Evolutionary conservation across 495 filamentous ascomycete species (phyloP).

Genomic region (Xylaria palmicola): DNA sequence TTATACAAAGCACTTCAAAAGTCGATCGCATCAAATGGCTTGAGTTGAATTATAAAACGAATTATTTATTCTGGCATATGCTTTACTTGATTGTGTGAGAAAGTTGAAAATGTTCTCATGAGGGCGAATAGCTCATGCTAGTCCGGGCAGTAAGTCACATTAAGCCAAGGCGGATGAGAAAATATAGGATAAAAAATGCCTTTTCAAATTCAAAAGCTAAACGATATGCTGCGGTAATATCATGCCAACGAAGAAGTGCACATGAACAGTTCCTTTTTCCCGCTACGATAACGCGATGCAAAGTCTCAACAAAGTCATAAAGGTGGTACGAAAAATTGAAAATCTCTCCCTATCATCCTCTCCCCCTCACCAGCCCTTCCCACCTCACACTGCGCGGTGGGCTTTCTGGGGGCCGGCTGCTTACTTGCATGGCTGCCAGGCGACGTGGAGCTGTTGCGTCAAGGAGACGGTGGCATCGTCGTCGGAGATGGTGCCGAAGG

Average conservation of each 20-base stretch:
- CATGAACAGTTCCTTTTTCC: neutral
- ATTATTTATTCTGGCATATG: too few relatives aligned
- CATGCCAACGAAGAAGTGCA: conserved; percentile 8
- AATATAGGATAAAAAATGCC: conserved; percentile 1
- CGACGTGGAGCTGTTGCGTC: conserved; percentile 55
- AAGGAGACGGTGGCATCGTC: conserved; percentile 58
- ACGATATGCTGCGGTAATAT: conserved; percentile 1
- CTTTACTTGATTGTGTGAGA: too few relatives aligned
- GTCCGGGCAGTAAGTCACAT: too few relatives aligned
- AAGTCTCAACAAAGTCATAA: neutral
- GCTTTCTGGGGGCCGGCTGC: neutral
- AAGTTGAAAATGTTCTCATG: too few relatives aligned
- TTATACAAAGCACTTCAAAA: too few relatives aligned
- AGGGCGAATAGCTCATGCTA: too few relatives aligned
- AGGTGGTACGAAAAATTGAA: neutral
- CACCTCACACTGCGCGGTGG: too few relatives aligned
- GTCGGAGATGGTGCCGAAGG: conserved; percentile 50
- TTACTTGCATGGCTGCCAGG: conserved; percentile 47
- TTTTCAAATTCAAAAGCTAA: conserved; percentile 1
- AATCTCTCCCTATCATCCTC: neutral
- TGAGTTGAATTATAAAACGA: neutral
- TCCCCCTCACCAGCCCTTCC: neutral
- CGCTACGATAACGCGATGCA: neutral
- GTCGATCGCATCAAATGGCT: neutral
- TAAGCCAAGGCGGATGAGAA: too few relatives aligned